Base-by-base conservation (phyloP, 2,329 filamentous ascomycete genomes). In the Pezicula rhizophila region DNA sequence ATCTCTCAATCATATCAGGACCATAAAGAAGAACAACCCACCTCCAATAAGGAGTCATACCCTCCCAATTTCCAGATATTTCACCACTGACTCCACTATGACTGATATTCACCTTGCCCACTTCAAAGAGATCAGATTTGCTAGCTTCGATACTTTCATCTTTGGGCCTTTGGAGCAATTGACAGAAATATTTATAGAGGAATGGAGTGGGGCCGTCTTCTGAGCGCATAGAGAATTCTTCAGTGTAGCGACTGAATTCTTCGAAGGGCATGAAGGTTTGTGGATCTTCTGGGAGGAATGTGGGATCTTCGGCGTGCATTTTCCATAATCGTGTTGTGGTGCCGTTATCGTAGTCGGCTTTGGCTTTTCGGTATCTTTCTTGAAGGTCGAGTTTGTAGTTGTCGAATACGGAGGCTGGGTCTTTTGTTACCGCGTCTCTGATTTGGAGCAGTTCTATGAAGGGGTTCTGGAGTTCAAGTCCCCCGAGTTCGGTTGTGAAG, bases 21-120 rank as follows among this genome's bases (percentile, higher is more conserved):
- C 60, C 65, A 60, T 72, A 71, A 23, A 72, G 53, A 47, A 60
- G 55, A 41, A 61, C 59, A 8, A 69, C 60, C 70, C 69, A 72
- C 47, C 60, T 61, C 60, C 64, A 61, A 54, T 72, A 71, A 11
- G 50, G 47, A 41, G 55, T 53, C 55, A 51, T 55, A 46, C 5
- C 39, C 12, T 39, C 23, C 52, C 53, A 50, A 4, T 46, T 43
- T 3, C 44, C 44, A 5, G 35, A n/a, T 20, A 40, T 41, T 14
- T 25, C 45, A 11, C 18, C 48, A 35, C n/a, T 43, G 40, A 15
- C 8, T 4, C 23, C 23, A 23, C 23, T 23, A 8, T 3, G n/a
- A 14, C 17, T 26, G 40, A n/a, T 42, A 44, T 8, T 51, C 44
- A 28, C n/a, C 18, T 43, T 47, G 37, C 33, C n/a, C 14, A 58